Conservation (phyloP, 345 rosid species). For the Luvunga scandens region DNA sequence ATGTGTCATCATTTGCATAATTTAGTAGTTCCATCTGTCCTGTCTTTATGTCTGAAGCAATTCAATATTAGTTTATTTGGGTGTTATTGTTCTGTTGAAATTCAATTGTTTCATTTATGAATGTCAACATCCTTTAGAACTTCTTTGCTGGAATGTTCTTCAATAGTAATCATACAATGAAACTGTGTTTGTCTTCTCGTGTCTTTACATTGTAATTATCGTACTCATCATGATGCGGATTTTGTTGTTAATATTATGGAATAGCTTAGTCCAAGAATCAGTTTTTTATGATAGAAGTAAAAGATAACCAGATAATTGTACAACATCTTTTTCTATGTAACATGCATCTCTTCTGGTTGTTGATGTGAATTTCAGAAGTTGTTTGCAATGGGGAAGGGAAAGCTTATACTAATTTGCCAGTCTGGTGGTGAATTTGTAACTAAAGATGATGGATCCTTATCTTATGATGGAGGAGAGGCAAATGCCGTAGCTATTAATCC, state of each 20-base stretch:
- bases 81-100: not conserved
- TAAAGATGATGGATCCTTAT: conserved; percentile 62
- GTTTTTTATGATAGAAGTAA: not conserved
- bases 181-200: not conserved
- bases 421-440: conserved; percentile 70
- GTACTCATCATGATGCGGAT: not conserved
- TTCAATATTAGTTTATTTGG: not conserved
- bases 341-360: not conserved
- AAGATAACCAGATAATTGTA: not conserved
- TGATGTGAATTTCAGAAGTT: conserved; percentile 22
- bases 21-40: not conserved
- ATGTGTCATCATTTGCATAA: not conserved
- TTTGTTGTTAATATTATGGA: not conserved
- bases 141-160: not conserved
- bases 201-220: not conserved
- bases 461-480: conserved; percentile 82
- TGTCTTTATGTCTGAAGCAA: not conserved
- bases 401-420: conserved; percentile 89
- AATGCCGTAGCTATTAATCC: conserved; percentile 67
- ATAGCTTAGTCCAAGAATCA: not conserved
- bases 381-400: conserved; percentile 64
- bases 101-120: not conserved
- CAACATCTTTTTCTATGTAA: not conserved
- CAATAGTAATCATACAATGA: not conserved
- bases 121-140: not conserved